These are phyloP conservation scores for Lentinus brumalis DNA, from an alignment of 768 basidiomycete genomes.

Conservation along the genomic window DNA sequence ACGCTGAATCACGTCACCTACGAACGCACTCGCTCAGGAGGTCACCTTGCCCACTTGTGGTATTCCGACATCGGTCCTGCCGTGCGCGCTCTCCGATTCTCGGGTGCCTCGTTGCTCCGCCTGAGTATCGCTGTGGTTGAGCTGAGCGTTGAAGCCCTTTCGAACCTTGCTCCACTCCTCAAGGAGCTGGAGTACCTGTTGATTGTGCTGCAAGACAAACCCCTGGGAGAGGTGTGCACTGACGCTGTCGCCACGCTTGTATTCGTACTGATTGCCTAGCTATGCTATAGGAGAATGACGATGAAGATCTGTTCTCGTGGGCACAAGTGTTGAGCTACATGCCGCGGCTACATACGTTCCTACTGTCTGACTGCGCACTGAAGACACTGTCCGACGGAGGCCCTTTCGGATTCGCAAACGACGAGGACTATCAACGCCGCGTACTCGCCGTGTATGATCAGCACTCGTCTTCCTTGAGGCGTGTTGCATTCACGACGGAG, in stretches of 20 bases:
- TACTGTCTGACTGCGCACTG: neutral
- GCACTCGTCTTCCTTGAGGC: neutral
- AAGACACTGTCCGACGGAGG: neutral
- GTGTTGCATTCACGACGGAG: conserved; percentile 7
- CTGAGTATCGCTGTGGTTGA: too few species aligned
- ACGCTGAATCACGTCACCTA: neutral
- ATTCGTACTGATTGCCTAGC: neutral
- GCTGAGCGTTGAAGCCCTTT: too few species aligned
- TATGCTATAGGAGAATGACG: too few species aligned
- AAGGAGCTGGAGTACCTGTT: too few species aligned
- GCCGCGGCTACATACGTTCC: conserved; percentile 1
- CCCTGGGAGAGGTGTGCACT: too few species aligned
- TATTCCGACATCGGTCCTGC: too few species aligned
- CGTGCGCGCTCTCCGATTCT: too few species aligned
- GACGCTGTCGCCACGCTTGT: neutral
- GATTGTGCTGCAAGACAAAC: too few species aligned
- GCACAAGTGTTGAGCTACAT: neutral
- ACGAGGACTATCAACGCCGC: neutral
- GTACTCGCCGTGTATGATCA: neutral
- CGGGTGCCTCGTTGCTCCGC: too few species aligned
- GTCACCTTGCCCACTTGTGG: too few species aligned
- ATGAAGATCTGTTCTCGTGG: too few species aligned
- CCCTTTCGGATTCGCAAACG: neutral
- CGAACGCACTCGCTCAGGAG: neutral
- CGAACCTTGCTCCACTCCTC: too few species aligned